Percentiles rank a stretch among this genome's conserved stretches.
Conservation (phyloP, 148 eudicot genomes). For the Arbutus unedo region DNA sequence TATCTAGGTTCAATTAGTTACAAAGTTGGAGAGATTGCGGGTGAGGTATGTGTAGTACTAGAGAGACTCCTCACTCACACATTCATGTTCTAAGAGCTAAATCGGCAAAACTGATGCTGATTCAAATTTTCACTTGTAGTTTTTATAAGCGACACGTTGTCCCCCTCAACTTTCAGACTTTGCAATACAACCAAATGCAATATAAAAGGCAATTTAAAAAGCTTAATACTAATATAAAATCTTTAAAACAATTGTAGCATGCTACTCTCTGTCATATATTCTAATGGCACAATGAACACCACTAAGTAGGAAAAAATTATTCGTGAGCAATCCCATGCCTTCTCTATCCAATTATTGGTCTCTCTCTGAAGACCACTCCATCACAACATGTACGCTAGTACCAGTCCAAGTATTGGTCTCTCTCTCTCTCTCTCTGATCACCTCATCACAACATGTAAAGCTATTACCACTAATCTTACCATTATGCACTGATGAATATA, state of each 20-base stretch:
- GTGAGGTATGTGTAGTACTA: neutral
- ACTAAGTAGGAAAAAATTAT: neutral
- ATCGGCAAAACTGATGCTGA: neutral
- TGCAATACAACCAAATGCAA: neutral
- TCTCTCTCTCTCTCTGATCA: neutral
- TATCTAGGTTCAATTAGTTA: neutral
- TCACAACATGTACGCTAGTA: too few species aligned
- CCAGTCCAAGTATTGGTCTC: too few species aligned
- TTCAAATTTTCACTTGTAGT: neutral
- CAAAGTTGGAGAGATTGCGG: neutral
- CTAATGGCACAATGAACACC: neutral
- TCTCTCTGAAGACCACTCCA: neutral
- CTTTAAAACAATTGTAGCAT: neutral
- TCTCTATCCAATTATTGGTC: neutral
- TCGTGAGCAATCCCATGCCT: neutral
- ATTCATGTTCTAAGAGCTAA: neutral
- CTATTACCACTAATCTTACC: neutral
- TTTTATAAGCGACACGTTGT: neutral
- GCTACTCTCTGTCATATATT: neutral
- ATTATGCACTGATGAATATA: neutral
- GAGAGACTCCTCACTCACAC: neutral
- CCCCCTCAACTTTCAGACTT: neutral
- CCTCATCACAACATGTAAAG: neutral
- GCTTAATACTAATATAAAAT: neutral
- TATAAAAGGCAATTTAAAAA: neutral